Percentiles rank a stretch among this genome's conserved stretches.
These are phyloP conservation scores for Purshia tridentata DNA, from an alignment of 306 rosid genomes.

Conservation along the genomic window DNA sequence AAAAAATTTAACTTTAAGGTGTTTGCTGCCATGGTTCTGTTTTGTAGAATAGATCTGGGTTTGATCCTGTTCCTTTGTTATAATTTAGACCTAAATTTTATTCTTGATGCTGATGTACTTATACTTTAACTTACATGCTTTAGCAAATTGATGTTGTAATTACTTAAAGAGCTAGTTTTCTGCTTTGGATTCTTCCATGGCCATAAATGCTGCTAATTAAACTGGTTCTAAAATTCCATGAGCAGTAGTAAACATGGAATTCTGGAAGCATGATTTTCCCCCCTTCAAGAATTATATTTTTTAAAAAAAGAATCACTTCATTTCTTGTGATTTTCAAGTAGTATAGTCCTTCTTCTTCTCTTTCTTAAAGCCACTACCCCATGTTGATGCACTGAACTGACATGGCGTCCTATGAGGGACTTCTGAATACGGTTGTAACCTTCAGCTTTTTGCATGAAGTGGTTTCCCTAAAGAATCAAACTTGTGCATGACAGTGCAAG, in stretches of 20 bases:
- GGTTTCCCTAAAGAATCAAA: background rate
- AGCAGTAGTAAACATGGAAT: background rate
- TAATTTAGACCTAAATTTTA: background rate
- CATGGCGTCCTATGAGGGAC: background rate
- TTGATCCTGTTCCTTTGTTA: too few relatives aligned
- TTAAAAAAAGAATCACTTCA: background rate
- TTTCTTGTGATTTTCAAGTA: background rate
- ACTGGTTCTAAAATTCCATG: background rate
- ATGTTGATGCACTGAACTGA: background rate
- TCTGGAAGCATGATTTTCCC: background rate
- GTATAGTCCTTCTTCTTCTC: too few relatives aligned
- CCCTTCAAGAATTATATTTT: background rate
- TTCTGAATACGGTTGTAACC: background rate
- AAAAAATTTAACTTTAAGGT: background rate
- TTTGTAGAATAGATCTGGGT: too few relatives aligned
- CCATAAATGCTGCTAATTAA: background rate
- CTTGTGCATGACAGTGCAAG: background rate
- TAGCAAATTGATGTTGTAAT: background rate
- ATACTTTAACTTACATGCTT: background rate
- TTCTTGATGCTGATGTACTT: background rate
- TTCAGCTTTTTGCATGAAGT: constrained; percentile 10
- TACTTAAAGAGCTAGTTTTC: background rate
- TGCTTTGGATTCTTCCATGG: background rate
- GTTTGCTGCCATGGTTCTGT: background rate
- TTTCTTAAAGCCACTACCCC: background rate